phyloP scores from a whole-genome alignment of 345 rosid species.

The Dovyalis caffra region DNA sequence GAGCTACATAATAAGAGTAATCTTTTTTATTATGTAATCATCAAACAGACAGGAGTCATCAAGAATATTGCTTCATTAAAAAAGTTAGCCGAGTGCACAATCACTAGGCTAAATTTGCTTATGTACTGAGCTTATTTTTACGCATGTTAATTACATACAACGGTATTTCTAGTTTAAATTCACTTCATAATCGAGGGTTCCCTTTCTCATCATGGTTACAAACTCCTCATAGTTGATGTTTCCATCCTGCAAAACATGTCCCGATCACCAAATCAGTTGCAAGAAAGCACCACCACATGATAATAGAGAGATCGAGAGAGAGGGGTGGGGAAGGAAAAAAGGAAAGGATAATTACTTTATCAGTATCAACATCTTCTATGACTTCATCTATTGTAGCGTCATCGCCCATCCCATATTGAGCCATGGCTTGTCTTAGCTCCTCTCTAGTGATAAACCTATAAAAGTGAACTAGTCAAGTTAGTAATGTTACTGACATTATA shows the following conservation, averaged over 20 bases:
- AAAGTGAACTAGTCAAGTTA: not conserved
- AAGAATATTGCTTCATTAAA: no score
- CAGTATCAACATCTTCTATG: conserved; percentile 28
- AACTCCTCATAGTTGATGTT: conserved; percentile 44
- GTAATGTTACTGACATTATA: no score
- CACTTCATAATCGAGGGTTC: conserved; percentile 8
- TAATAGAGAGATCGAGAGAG: not conserved
- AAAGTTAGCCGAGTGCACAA: no score
- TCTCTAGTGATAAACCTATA: conserved; percentile 32
- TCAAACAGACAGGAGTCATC: no score
- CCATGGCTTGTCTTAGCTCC: conserved; percentile 31
- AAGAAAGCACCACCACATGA: not conserved
- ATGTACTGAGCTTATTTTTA: not conserved
- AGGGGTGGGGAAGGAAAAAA: no score
- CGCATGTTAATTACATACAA: not conserved
- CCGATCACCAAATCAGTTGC: not conserved
- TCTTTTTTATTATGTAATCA: no score
- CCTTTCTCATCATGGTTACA: conserved; percentile 37
- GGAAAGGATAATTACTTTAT: conserved; percentile 20
- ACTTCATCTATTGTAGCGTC: conserved; percentile 30
- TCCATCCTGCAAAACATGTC: conserved; percentile 32
- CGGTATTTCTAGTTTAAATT: not conserved
- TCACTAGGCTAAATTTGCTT: no score
- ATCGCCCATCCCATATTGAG: conserved; percentile 30
- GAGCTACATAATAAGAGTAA: no score